Conservation (phyloP, 1,139 yeast genomes). For the Blastobotrys malaysiensis region DNA sequence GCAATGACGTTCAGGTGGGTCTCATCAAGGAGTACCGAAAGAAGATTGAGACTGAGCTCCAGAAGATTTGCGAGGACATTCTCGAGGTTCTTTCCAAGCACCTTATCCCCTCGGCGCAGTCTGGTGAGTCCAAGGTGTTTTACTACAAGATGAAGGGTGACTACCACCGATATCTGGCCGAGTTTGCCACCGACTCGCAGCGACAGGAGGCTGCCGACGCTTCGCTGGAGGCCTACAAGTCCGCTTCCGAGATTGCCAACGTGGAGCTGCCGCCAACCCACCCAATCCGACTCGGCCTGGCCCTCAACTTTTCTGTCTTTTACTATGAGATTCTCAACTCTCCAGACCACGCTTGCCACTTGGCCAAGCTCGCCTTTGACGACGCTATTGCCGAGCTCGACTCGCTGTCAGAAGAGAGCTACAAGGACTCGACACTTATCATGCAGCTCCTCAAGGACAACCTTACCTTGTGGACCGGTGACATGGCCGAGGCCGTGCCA, state of each 20-base stretch:
- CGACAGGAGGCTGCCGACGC: conserved; percentile 90
- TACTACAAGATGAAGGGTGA: conserved; percentile 99
- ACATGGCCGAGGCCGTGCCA: conserved; percentile 80
- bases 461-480: conserved; percentile 96
- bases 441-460: conserved; percentile 98
- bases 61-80: conserved; percentile 92
- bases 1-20: conserved; percentile 80
- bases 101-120: conserved; percentile 87
- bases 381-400: conserved; percentile 99
- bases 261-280: conserved; percentile 98
- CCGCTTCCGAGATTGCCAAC: conserved; percentile 95
- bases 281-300: conserved; percentile 97
- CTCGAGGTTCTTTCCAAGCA: conserved; percentile 81
- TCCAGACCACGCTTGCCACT: conserved; percentile 97
- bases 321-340: conserved; percentile 97
- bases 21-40: conserved; percentile 92
- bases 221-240: conserved; percentile 89
- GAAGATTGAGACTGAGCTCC: conserved; percentile 89
- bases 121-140: conserved; percentile 97
- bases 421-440: conserved; percentile 95
- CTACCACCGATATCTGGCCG: conserved; percentile 98
- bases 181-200: conserved; percentile 86
- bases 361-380: conserved; percentile 98
- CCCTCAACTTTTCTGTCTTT: conserved; percentile 95
- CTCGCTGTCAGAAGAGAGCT: conserved; percentile 94